A percentile compares a stretch with the other conserved stretches of the same genome.
These are phyloP conservation scores for Colletotrichum sp. DNA, from an alignment of 2,329 filamentous ascomycete genomes.

Conservation along the genomic window DNA sequence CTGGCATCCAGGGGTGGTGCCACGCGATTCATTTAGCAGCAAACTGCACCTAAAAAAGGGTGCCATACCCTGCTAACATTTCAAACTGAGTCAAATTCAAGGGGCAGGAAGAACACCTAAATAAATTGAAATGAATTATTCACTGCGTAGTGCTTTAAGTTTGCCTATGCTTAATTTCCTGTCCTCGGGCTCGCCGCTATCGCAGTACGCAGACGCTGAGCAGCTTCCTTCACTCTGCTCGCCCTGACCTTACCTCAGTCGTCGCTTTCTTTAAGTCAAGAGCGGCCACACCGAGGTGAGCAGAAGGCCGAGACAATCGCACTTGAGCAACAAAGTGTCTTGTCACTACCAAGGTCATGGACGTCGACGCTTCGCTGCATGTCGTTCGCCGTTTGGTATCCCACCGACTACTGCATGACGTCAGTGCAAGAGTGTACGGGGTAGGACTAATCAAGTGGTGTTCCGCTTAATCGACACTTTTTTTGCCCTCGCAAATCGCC, in stretches of 20 bases:
- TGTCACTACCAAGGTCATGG: not conserved
- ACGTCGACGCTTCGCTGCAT: not conserved
- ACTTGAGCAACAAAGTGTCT: not conserved
- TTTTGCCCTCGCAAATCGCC: too few species aligned
- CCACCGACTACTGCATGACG: not conserved
- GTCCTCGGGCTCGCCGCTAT: not conserved
- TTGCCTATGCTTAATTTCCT: not conserved
- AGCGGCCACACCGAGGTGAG: not conserved
- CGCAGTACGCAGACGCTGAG: not conserved
- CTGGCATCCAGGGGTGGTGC: not conserved
- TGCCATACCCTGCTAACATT: not conserved
- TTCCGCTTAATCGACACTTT: too few species aligned
- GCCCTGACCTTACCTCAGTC: not conserved
- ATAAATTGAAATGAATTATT: not conserved
- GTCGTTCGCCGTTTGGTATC: accelerated
- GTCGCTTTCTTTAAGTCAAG: not conserved
- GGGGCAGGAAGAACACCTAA: not conserved
- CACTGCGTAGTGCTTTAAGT: not conserved
- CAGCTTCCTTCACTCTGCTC: not conserved
- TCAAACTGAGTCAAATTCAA: not conserved
- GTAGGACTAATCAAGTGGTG: too few species aligned
- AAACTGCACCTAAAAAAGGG: not conserved
- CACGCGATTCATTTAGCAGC: not conserved
- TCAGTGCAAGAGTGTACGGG: too few species aligned
- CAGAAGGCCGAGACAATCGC: not conserved